Base-by-base conservation (phyloP, 208 protist genomes). In the Leishmania arabica region DNA sequence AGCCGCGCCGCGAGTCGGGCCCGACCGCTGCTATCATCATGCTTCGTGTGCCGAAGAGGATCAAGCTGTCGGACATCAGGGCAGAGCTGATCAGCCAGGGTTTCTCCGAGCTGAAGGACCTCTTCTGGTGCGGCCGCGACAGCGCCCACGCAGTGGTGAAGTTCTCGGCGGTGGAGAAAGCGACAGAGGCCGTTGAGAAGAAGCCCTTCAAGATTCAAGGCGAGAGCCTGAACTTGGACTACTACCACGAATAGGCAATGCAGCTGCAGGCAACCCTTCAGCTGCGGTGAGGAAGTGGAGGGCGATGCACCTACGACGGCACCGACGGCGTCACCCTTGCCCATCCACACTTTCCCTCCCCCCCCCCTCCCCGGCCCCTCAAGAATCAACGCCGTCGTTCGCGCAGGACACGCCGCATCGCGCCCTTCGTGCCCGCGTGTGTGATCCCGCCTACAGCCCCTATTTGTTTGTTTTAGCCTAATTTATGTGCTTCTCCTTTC, bases 1-100 rank as follows among this genome's bases (percentile, higher is more conserved):
- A 66, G 62, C 51, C 75, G 76, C 79, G 58, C 11, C 81, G 77
- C 37, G 60, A 68, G 37, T 84, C 78, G 3, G 81, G 86, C 24
- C 80, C 75, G 47, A 88, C 90, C 9, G 68, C 79, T 2, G 86
- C 76, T 64, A 86, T 90, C 60, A 92, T 92, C 58, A 64, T 95
- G 49, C 34, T 84, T 68, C 78, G 85, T 47, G 93, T 97, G 51
- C 91, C 93, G 31, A 90, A 92, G 84, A 81, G 74, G 24, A 72
- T 96, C 7, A 90, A 90, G 86, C 79, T 94, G 47, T 89, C 90
- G 40, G 90, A 94, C 69, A 90, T 96, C 60, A 91, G 87, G 77
- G 84, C 82, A n/a, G 84, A 82, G 54, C 27, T 92, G 51, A 68
- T 71, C n/a, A 62, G 60, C 9, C 21, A 66, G 9, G 77, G 80